Evolutionary conservation across 345 rosid species (phyloP).

Genomic region (Syzygium oleosum): DNA sequence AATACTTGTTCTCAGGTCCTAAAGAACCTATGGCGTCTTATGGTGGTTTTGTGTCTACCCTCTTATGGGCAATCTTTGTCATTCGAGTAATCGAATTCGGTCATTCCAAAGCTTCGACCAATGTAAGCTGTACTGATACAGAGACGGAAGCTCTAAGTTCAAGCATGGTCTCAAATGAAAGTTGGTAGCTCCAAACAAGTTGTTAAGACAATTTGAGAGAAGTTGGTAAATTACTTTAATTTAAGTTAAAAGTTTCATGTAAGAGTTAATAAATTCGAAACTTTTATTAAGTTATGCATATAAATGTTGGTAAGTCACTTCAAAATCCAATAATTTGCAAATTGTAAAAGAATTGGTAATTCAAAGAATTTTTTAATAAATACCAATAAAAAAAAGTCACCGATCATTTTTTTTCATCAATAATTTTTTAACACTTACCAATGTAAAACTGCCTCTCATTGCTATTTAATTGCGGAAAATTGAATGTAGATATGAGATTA

Average conservation of each 20-base stretch:
- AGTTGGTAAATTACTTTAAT: not conserved
- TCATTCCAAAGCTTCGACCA: too few species aligned
- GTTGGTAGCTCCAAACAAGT: conserved; percentile 43
- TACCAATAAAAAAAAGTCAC: not conserved
- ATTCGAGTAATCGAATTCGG: too few species aligned
- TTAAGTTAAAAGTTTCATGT: not conserved
- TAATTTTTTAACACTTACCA: not conserved
- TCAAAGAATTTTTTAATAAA: too few species aligned
- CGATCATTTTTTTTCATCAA: not conserved
- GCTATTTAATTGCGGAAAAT: not conserved
- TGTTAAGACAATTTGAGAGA: conserved; percentile 33
- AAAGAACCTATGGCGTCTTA: too few species aligned
- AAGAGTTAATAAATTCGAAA: not conserved
- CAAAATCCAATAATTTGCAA: not conserved
- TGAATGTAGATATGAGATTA: not conserved
- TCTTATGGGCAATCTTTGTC: too few species aligned
- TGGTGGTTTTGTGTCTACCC: too few species aligned
- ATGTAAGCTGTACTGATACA: not conserved
- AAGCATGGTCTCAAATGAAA: not conserved
- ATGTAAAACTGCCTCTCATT: not conserved
- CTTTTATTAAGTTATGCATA: not conserved
- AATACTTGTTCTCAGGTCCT: too few species aligned
- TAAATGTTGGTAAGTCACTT: not conserved
- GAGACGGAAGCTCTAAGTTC: not conserved
- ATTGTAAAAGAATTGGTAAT: not conserved